These are phyloP conservation scores for Polygonum maritimum DNA, from an alignment of 148 eudicot genomes.

Conservation along the genomic window DNA sequence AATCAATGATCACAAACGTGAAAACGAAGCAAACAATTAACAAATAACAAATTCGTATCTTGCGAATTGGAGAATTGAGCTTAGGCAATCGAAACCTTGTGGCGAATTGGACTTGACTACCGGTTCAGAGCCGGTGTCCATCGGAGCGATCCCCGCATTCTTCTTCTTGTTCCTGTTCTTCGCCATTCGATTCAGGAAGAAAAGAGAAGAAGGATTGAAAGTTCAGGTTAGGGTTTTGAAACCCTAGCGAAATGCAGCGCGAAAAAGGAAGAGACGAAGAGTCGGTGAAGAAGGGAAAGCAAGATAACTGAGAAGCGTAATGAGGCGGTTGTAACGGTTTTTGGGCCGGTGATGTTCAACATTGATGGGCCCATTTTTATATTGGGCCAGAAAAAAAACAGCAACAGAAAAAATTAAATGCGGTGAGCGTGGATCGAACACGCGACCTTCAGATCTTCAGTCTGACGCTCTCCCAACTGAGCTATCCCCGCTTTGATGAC, in stretches of 20 bases:
- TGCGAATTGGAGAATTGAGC: neutral
- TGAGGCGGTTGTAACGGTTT: neutral
- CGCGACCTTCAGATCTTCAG: constrained; percentile 67
- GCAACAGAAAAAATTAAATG: constrained; percentile 15
- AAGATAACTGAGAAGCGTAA: neutral
- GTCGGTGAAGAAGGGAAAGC: neutral
- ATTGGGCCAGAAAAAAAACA: no score
- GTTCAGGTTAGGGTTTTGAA: neutral
- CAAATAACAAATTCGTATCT: neutral
- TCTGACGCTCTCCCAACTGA: constrained; percentile 49
- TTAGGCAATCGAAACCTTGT: constrained; percentile 23
- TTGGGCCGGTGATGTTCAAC: neutral
- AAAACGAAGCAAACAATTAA: neutral
- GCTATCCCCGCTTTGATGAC: constrained; percentile 15
- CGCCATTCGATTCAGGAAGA: constrained; percentile 31
- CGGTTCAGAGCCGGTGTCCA: constrained; percentile 29
- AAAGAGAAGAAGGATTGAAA: neutral
- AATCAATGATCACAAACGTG: neutral
- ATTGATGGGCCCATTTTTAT: no score
- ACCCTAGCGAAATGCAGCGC: constrained; percentile 7
- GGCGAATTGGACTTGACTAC: constrained; percentile 18
- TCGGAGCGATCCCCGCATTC: constrained; percentile 27
- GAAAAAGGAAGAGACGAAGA: neutral
- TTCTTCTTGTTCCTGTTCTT: constrained; percentile 64
- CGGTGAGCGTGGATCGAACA: constrained; percentile 99